Conservation (phyloP, 129 eudicot species). For the Helianthus tuberosus region DNA sequence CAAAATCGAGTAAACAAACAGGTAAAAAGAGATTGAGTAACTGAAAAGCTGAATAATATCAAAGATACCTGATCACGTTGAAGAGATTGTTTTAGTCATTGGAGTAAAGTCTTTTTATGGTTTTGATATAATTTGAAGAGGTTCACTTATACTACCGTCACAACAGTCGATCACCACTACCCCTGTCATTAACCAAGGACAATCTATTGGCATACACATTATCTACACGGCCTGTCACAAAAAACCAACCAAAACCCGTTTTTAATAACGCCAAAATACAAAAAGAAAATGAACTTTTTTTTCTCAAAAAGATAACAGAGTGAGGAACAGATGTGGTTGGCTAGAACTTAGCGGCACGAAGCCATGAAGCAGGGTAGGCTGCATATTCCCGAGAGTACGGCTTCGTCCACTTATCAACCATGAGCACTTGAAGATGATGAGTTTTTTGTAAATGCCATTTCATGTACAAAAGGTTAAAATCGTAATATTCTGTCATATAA, state of each 20-base stretch:
- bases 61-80: too few species aligned
- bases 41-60: too few species aligned
- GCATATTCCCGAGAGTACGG: constrained; percentile 97
- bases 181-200: too few species aligned
- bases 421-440: constrained; percentile 89
- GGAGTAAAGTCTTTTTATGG: too few species aligned
- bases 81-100: too few species aligned
- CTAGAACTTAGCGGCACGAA: constrained; percentile 89
- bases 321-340: constrained; percentile 68
- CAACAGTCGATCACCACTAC: too few species aligned
- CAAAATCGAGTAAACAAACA: too few species aligned
- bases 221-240: constrained; percentile 84
- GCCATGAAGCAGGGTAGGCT: constrained; percentile 97
- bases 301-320: neutral
- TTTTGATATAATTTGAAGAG: too few species aligned
- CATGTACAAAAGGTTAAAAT: neutral
- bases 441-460: constrained; percentile 60
- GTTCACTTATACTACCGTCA: too few species aligned
- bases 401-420: constrained; percentile 90
- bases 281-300: neutral
- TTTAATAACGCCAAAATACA: neutral
- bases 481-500: neutral
- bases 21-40: too few species aligned
- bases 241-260: neutral
- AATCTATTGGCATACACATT: constrained; percentile 94